These are phyloP conservation scores for Auricularia heimuer DNA, from an alignment of 768 basidiomycete genomes.

Conservation along the genomic window DNA sequence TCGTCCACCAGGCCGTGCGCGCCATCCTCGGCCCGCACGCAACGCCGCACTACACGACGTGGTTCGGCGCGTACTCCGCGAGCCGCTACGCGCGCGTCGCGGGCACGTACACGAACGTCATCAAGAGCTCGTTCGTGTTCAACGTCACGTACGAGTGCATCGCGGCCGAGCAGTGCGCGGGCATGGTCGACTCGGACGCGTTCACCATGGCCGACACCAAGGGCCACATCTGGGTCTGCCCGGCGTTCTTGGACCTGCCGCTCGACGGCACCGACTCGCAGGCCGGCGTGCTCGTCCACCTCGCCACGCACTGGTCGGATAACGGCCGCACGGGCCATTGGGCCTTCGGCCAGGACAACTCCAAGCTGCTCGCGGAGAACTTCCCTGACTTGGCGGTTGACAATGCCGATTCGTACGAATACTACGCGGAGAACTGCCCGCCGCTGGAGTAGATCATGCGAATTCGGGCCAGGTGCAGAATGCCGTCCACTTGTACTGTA, in stretches of 20 bases:
- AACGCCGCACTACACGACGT: constrained; percentile 35
- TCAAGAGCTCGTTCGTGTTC: not conserved
- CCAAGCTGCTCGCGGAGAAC: constrained; percentile 33
- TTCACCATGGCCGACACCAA: not conserved
- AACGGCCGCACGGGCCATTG: constrained; percentile 37
- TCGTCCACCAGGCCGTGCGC: constrained; percentile 14
- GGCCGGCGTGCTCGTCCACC: constrained; percentile 31
- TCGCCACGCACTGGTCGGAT: constrained; percentile 35
- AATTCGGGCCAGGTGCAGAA: too few relatives aligned
- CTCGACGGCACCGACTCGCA: constrained; percentile 40
- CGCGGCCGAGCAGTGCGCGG: not conserved
- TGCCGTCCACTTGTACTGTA: too few relatives aligned
- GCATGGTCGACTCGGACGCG: not conserved
- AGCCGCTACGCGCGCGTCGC: not conserved
- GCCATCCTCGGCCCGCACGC: constrained; percentile 24
- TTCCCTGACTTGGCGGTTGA: constrained; percentile 27
- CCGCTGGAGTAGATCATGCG: too few relatives aligned
- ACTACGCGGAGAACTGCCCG: too few relatives aligned
- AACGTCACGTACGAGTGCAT: not conserved
- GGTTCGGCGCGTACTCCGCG: constrained; percentile 38
- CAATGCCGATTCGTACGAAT: constrained; percentile 22
- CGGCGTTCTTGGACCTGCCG: constrained; percentile 37
- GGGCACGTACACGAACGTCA: not conserved
- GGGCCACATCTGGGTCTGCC: constrained; percentile 36
- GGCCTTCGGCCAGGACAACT: constrained; percentile 34